phyloP scores from a whole-genome alignment of 2,329 filamentous ascomycete species.

The Beauveria sp. region DNA sequence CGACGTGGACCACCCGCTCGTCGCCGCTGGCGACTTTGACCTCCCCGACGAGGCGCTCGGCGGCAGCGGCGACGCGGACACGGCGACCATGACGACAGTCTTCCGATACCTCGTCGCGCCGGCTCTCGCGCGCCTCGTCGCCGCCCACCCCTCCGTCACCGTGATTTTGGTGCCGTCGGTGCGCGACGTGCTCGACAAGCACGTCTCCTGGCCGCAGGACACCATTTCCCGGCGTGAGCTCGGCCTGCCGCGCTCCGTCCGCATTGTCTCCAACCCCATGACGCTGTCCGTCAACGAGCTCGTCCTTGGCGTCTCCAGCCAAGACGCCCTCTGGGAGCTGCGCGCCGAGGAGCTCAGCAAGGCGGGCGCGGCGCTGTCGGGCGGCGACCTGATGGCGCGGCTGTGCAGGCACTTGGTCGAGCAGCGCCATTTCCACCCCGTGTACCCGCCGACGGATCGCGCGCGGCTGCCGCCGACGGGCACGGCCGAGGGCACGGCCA shows the following conservation, averaged over 20 bases:
- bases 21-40: slow-evolving; percentile 74
- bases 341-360: slow-evolving; percentile 57
- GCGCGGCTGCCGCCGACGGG: slow-evolving; percentile 58
- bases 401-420: slow-evolving; percentile 72
- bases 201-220: slow-evolving; percentile 75
- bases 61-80: slow-evolving; percentile 53
- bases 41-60: slow-evolving; percentile 58
- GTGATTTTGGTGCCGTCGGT: slow-evolving; percentile 77
- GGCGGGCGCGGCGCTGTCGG: slow-evolving; percentile 11
- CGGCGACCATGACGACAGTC: slow-evolving; percentile 69
- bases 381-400: slow-evolving; percentile 57
- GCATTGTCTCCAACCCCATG: slow-evolving; percentile 84
- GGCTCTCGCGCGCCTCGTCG: slow-evolving; percentile 61
- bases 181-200: slow-evolving; percentile 71
- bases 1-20: slow-evolving; percentile 81
- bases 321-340: slow-evolving; percentile 79
- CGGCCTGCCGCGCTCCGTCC: slow-evolving; percentile 67
- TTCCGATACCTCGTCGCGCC: slow-evolving; percentile 76
- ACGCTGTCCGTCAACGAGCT: slow-evolving; percentile 83
- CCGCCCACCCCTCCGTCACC: slow-evolving; percentile 67
- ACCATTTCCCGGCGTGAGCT: slow-evolving; percentile 61
- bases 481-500: slow-evolving; percentile 49
- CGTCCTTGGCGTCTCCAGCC: slow-evolving; percentile 70
- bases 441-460: slow-evolving; percentile 74
- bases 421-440: slow-evolving; percentile 82